Evolutionary conservation across 2,329 filamentous ascomycete genomes (phyloP).

Genomic region (Fusarium drepaniforme): DNA sequence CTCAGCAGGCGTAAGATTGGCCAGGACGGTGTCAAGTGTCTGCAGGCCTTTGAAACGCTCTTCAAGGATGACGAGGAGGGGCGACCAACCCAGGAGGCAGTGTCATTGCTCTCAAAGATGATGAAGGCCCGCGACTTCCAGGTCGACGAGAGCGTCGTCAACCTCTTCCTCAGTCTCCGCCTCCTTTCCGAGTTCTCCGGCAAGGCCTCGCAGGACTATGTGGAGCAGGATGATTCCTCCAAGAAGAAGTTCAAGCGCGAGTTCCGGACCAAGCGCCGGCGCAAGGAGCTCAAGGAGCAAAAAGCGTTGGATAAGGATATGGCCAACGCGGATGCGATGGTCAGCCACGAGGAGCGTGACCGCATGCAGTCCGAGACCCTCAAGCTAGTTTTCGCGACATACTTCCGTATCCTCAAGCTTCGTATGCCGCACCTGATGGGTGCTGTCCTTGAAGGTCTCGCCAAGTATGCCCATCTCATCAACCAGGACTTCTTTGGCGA

Average conservation of each 20-base stretch:
- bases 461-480: constrained; percentile 95
- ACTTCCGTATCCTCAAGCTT: constrained; percentile 93
- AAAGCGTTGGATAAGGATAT: constrained; percentile 94
- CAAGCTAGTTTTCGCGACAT: constrained; percentile 94
- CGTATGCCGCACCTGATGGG: constrained; percentile 89
- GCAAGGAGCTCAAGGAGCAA: constrained; percentile 86
- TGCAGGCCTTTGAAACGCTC: constrained; percentile 81
- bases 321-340: constrained; percentile 89
- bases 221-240: constrained; percentile 66
- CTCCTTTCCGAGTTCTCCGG: constrained; percentile 88
- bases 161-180: constrained; percentile 90
- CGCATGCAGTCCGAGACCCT: constrained; percentile 95
- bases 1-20: constrained; percentile 80
- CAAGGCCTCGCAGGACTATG: constrained; percentile 82
- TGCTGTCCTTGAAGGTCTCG: constrained; percentile 93
- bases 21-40: constrained; percentile 81
- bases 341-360: constrained; percentile 92
- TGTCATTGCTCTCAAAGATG: constrained; percentile 90
- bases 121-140: constrained; percentile 89
- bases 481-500: constrained; percentile 99
- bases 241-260: constrained; percentile 77
- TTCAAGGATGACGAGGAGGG: constrained; percentile 93
- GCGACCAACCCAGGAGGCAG: constrained; percentile 86
- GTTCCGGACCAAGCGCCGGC: constrained; percentile 88
- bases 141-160: constrained; percentile 86